A percentile compares a stretch with the other conserved stretches of the same genome.
These are phyloP conservation scores for Boeremia exigua DNA, from an alignment of 2,329 filamentous ascomycete species.

Conservation along the genomic window DNA sequence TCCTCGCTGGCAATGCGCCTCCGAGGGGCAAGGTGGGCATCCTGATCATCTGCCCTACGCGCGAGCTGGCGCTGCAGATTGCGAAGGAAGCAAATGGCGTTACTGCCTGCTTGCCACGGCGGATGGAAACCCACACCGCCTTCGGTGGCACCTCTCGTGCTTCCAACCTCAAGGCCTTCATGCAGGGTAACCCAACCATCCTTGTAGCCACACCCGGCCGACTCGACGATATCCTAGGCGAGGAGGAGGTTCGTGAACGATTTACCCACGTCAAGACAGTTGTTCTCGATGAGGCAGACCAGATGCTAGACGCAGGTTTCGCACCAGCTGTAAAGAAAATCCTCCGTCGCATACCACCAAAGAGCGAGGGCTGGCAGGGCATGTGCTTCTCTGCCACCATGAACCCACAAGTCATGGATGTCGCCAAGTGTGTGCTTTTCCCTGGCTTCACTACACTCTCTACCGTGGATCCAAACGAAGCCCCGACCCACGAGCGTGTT, in stretches of 20 bases:
- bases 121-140: constrained; percentile 54
- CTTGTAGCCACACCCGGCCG: constrained; percentile 58
- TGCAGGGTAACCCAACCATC: constrained; percentile 49
- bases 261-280: constrained; percentile 54
- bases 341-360: constrained; percentile 58
- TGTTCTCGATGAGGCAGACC: constrained; percentile 53
- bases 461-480: constrained; percentile 53
- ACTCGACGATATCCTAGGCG: constrained; percentile 55
- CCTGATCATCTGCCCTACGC: constrained; percentile 56
- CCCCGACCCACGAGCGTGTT: constrained; percentile 56
- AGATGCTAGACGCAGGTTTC: constrained; percentile 61
- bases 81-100: constrained; percentile 55
- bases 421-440: constrained; percentile 54
- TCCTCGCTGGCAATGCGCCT: constrained; percentile 46
- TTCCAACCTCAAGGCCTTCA: constrained; percentile 41
- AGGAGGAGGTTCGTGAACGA: constrained; percentile 53
- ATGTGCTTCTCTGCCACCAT: constrained; percentile 58
- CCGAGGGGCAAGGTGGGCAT: constrained; percentile 52
- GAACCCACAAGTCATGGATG: constrained; percentile 52
- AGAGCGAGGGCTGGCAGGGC: constrained; percentile 57
- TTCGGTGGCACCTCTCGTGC: constrained; percentile 50
- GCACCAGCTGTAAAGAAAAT: constrained; percentile 60
- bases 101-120: constrained; percentile 48
- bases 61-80: constrained; percentile 58
- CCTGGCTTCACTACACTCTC: constrained; percentile 51